These are phyloP conservation scores for Elymus sibiricus DNA, from an alignment of 176 grass and related monocot species.

Conservation along the genomic window DNA sequence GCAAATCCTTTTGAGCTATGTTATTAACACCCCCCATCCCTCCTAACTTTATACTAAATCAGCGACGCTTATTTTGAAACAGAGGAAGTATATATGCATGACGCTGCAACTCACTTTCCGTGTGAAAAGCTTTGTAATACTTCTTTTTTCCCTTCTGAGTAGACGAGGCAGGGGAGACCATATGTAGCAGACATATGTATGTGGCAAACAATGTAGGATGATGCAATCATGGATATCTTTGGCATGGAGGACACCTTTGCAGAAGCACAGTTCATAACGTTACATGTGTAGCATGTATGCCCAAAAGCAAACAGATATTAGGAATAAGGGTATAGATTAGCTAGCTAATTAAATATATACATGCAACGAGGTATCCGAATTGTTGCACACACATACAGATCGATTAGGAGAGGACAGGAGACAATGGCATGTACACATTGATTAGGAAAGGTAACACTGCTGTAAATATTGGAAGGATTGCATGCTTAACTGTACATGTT, in stretches of 20 bases:
- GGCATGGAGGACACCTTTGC: constrained; percentile 17
- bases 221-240: too few species aligned
- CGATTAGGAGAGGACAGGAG: background rate
- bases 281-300: background rate
- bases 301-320: background rate
- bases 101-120: too few species aligned
- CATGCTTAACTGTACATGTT: background rate
- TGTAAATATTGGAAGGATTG: background rate
- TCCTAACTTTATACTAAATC: too few species aligned
- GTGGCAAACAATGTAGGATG: too few species aligned
- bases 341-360: background rate
- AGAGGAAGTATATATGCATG: too few species aligned
- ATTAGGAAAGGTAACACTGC: background rate
- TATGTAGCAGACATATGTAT: too few species aligned
- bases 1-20: too few species aligned
- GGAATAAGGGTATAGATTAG: background rate
- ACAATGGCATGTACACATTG: background rate
- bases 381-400: background rate
- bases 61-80: too few species aligned
- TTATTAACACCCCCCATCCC: too few species aligned
- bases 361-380: background rate
- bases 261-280: background rate
- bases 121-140: too few species aligned
- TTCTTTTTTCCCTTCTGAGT: too few species aligned
- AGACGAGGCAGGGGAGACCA: too few species aligned